Base-by-base conservation (phyloP, 2,329 filamentous ascomycete species). In the Trichophyton mentagrophytes region DNA sequence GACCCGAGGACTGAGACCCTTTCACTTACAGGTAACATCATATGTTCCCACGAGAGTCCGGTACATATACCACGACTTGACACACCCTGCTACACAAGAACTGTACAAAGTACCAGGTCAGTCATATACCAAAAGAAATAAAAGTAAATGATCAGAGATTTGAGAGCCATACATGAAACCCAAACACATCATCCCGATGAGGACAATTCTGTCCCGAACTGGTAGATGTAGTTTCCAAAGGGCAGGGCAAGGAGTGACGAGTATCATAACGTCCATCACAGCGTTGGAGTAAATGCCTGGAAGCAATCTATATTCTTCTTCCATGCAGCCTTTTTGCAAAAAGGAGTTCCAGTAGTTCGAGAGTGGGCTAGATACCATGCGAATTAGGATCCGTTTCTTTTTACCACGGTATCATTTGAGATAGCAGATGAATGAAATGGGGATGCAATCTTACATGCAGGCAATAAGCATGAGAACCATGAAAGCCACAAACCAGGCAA, bases 1-100 rank as follows among this genome's bases (percentile, higher is more conserved):
- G 13, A 13, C 42, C 15, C 30, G 40, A 20, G 11, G 20, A 27
- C 30, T 22, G 9, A 27, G 8, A 27, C 13, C 2, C 11, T 38
- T 38, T 22, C 7, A 55, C 64, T 61, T 59, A 66, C 64, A 65
- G 33, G 63, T 65, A 11, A 63, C 61, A 60, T 66, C 64, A 15
- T 64, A 63, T 33, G 62, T 62, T 30, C 61, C 36, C 49, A 56
- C 47, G 1, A 64, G 20, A 15, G 58, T 42, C 44, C 56, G 44
- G 33, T 61, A 63, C 56, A 59, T 63, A 25, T 65, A 66, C 36
- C 61, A 64, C 11, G 53, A 40, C 13, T 62, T 61, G 44, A 66
- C 53, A 25, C 61, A 33, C 6, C 61, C 62, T 44, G 64, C 64
- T 13, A 55, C 61, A 55, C 61, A 63, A 9, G 63, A 59, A 30